Evolutionary conservation across 2,329 filamentous ascomycete genomes (phyloP).

Genomic region (Amylocarpus encephaloides): DNA sequence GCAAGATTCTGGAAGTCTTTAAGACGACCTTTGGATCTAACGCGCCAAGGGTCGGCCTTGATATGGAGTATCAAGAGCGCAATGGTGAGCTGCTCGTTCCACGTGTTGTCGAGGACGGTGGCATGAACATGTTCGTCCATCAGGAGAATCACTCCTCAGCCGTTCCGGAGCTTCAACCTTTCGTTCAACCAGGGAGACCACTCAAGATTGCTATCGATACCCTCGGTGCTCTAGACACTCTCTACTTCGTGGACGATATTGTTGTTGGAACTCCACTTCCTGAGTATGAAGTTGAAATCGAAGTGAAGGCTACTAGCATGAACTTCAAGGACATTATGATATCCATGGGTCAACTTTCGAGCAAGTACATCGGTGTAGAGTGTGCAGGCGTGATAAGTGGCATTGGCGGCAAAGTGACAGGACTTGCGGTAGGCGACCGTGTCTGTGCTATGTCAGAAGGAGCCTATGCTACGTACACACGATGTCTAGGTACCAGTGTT

Average conservation of each 20-base stretch:
- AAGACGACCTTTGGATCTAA: constrained; percentile 12
- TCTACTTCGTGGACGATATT: constrained; percentile 24
- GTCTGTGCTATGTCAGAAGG: constrained; percentile 31
- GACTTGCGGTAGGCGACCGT: constrained; percentile 31
- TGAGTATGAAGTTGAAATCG: constrained; percentile 23
- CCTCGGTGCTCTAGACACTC: constrained; percentile 24
- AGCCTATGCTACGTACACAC: constrained; percentile 28
- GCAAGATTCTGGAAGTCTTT: constrained; percentile 17
- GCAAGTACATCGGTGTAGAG: constrained; percentile 31
- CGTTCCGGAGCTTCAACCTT: constrained; percentile 35
- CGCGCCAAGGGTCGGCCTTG: constrained; percentile 3
- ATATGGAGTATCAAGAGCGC: constrained; percentile 24
- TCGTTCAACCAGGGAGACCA: constrained; percentile 29
- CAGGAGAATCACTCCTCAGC: constrained; percentile 36
- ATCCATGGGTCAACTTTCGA: constrained; percentile 30
- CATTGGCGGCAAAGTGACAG: constrained; percentile 27
- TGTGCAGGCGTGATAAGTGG: constrained; percentile 32
- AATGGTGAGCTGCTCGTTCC: constrained; percentile 26
- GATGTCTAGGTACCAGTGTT: constrained; percentile 26
- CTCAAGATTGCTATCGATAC: constrained; percentile 23
- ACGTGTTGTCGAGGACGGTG: constrained; percentile 21
- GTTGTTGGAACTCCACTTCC: constrained; percentile 17
- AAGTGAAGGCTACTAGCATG: constrained; percentile 30
- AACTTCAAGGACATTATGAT: constrained; percentile 30
- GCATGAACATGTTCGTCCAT: constrained; percentile 36